Conservation (phyloP, 352 stramenopile genomes). For the Blastocystis sp. region DNA sequence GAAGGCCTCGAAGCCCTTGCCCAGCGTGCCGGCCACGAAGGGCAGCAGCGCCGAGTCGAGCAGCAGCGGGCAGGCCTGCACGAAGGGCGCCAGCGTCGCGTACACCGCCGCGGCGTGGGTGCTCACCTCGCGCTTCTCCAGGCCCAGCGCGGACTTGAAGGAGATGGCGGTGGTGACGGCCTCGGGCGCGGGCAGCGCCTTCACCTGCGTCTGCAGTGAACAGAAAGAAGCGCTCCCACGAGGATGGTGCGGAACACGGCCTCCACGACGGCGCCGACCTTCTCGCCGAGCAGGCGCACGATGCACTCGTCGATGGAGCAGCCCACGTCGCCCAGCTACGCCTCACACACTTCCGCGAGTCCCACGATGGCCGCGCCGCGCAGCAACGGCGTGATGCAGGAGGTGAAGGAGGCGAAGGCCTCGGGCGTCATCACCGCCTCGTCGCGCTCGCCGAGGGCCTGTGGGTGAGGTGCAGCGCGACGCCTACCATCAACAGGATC, state of each 20-base stretch:
- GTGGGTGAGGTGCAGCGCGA: not conserved
- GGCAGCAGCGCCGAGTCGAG: not conserved
- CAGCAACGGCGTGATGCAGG: conserved; percentile 29
- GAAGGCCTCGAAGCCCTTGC: conserved; percentile 34
- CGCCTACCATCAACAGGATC: not conserved
- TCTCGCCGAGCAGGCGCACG: conserved; percentile 23
- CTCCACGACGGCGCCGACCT: not conserved
- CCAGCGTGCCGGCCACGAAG: not conserved
- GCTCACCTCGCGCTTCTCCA: conserved; percentile 47
- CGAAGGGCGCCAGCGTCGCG: not conserved
- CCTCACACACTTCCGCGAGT: not conserved
- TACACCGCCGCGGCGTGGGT: conserved; percentile 34
- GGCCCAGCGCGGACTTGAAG: not conserved
- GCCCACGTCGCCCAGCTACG: conserved; percentile 26
- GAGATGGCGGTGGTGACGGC: not conserved
- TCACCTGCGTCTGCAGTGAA: conserved; percentile 16
- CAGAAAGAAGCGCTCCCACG: not conserved
- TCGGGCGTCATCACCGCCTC: not conserved
- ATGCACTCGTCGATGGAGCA: conserved; percentile 53
- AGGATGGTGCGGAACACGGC: not conserved
- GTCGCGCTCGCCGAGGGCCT: not conserved
- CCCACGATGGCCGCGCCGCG: not conserved
- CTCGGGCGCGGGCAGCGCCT: not conserved
- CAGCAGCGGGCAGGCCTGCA: not conserved
- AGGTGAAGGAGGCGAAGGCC: conserved; percentile 13